A percentile compares a stretch with the other conserved stretches of the same genome.
Conservation (phyloP, 768 basidiomycete genomes). For the Lactarius tabidus region DNA sequence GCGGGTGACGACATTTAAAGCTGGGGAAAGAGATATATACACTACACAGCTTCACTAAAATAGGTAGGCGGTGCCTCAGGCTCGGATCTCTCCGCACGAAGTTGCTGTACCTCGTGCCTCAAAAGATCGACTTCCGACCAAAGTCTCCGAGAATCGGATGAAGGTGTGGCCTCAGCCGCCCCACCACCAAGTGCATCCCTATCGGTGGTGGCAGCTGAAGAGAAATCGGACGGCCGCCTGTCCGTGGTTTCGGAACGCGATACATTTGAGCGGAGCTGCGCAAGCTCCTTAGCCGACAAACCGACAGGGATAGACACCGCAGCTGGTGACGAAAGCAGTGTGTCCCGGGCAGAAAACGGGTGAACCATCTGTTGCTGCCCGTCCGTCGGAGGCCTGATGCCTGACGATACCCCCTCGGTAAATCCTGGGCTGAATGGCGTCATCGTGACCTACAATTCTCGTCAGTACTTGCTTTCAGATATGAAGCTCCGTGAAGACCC, state of each 20-base stretch:
- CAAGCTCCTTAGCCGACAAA: slow-evolving; percentile 16
- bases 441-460: background rate
- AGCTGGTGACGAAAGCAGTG: background rate
- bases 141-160: background rate
- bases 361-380: background rate
- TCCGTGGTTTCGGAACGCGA: too few relatives aligned
- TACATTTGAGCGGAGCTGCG: background rate
- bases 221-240: background rate
- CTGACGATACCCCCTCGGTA: background rate
- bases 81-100: slow-evolving; percentile 27
- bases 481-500: background rate
- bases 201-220: background rate
- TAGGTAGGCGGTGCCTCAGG: too few relatives aligned
- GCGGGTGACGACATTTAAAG: too few relatives aligned
- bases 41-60: too few relatives aligned
- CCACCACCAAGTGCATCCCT: background rate
- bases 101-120: slow-evolving; percentile 28
- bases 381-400: background rate
- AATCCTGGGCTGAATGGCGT: slow-evolving; percentile 2
- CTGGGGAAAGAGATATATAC: too few relatives aligned
- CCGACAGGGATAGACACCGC: background rate
- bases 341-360: background rate
- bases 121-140: slow-evolving; percentile 31
- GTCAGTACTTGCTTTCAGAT: background rate
- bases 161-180: background rate